Evolutionary conservation across 192 early-diverging fungal genomes (phyloP), one percentile per base, ranked within the genome.

Genomic region (Thamnidium elegans): DNA sequence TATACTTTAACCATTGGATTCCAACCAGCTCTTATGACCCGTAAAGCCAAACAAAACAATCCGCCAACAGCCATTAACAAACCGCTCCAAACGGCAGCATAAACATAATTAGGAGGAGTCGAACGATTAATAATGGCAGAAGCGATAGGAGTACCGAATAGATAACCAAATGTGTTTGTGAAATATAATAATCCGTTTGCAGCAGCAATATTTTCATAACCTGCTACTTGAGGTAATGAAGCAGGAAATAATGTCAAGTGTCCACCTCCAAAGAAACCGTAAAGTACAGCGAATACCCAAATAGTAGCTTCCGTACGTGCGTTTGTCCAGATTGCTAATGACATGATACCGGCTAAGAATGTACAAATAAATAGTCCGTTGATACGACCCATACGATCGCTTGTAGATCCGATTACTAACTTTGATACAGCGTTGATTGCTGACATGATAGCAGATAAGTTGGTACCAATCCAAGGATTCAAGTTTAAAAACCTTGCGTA

Each of bases 181-280:
- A 73, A 75, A 20, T 72, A 78, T 8, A 78, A 30, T 32, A 78
- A 47, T 17, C 77, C 77, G 32, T 75, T 67, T 0, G 77, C 63
- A 7, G 66, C 66, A 10, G 73, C 59, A 0, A 78, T 55, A n/a
- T 46, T 56, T n/a, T 75, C 73, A 13, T 75, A 46, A 2, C 77
- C 77, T 19, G 75, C 68, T 4, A 78, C 50, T 34, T 78, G 64
- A 13, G 77, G 73, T 4, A 66, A 63, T 5, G 72, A 70, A 0
- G 71, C 67, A 19, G 73, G 73, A 32, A 75, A 78, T 2, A 78
- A 55, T 39, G 73, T 72, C 23, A 72, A 58, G 39, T 80, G 80
- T 0, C 73, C 80, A 45, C 80, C 80, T 21, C 75, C 75, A 46
- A 76, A 76, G 20, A 82, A 59, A 45, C 80, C 80, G 50, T 79